phyloP scores from a whole-genome alignment of 768 basidiomycete genomes.

The Leccinum rimulosum region DNA sequence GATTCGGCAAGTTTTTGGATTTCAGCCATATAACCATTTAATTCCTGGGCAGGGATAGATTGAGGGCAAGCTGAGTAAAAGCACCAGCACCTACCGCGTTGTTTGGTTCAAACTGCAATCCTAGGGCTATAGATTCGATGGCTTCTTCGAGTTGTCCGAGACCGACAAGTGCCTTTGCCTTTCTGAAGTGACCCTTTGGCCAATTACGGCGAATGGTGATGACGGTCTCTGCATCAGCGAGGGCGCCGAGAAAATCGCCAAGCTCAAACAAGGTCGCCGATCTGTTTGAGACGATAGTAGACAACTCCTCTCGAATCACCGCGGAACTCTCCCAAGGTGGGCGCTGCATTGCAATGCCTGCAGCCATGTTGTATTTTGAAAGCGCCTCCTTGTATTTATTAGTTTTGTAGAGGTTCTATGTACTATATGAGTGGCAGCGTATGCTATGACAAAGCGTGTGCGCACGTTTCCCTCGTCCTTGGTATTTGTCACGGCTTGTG shows the following conservation, averaged over 20 bases:
- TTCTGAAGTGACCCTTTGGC: slow-evolving; percentile 96
- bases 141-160: slow-evolving; percentile 72
- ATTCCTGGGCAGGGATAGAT: slow-evolving; percentile 25
- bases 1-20: slow-evolving; percentile 24
- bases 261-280: slow-evolving; percentile 82
- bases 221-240: slow-evolving; percentile 90
- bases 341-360: slow-evolving; percentile 71
- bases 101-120: slow-evolving; percentile 79
- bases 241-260: slow-evolving; percentile 70
- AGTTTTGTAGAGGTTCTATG: slow-evolving; percentile 74
- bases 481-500: slow-evolving; percentile 67
- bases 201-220: slow-evolving; percentile 81
- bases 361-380: slow-evolving; percentile 74
- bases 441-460: slow-evolving; percentile 14
- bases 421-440: slow-evolving; percentile 12
- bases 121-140: slow-evolving; percentile 75
- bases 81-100: slow-evolving; percentile 44
- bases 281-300: slow-evolving; percentile 87
- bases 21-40: slow-evolving; percentile 33
- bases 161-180: slow-evolving; percentile 82
- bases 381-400: slow-evolving; percentile 71
- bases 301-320: slow-evolving; percentile 85
- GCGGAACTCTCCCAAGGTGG: slow-evolving; percentile 88
- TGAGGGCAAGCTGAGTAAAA: background rate
- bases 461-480: slow-evolving; percentile 97